Base-by-base conservation (phyloP, 2,329 filamentous ascomycete species). In the Davidsoniella australis region DNA sequence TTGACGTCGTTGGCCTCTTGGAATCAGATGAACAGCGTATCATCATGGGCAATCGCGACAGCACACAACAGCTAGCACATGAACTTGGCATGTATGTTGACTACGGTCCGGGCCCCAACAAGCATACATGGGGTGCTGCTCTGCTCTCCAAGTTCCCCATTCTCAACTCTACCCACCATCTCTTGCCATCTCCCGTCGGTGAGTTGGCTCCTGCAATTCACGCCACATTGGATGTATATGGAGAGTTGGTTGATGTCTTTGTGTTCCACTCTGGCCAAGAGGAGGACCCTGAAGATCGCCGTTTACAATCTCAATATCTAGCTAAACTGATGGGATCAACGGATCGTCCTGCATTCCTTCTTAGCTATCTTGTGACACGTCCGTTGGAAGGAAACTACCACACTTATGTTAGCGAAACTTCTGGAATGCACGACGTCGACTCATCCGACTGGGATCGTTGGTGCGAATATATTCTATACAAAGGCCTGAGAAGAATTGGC, bases 181-280 rank as follows among this genome's bases (percentile, higher is more conserved):
- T 98, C 10, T 75, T 96, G 4, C 91, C 91, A 14, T 91, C 83
- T 12, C 91, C 91, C 0, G 88, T 93, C 1, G 91, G 91, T 53
- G 91, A 98, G 64, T 75, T 98, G 29, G 91, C 91, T 1, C 91
- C 91, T 1, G 89, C 89, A 6, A 96, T 98, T 55, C 85, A 95
- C 59, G 91, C 91, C n/a, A 96, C 91, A 0, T 72, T 98, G 33
- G 83, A 95, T 59, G 84, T 88, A 43, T 95, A 96, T 62, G 91
- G 87, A 45, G 80, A 87, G 57, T 68, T 85, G 47, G 76, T 98
- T 8, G 91, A 98, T 58, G 83, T 96, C 2, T 93, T 95, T 54
- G 91, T 98, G 49, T 98, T 98, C 76, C 91, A 98, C 68, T 96
- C 89, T 0, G 91, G 91, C 10, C 91, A 98, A 62, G 89, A 98